Base-by-base conservation (phyloP, 805 yeast species). In the Wickerhamiella vanderwaltii region DNA sequence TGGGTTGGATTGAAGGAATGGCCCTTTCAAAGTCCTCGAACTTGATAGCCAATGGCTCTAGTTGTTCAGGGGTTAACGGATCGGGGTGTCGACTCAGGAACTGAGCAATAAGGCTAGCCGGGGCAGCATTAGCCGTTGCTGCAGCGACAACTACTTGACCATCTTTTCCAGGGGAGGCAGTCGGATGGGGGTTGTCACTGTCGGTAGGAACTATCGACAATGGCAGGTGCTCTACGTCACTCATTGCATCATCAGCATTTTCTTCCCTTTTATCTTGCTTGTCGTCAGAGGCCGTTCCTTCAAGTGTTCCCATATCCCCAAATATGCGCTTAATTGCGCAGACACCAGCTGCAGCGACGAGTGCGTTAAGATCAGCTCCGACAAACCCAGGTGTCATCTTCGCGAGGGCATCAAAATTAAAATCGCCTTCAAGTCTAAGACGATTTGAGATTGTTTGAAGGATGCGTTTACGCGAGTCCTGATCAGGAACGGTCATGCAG, bases 321-420 rank as follows among this genome's bases (percentile, higher is more conserved):
- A 88, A 88, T 4, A 91, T 87, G 50, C 98, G 71, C 56, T 88
- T 87, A 47, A 91, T 87, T 1, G 97, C 95, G 48, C 83, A 73
- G 15, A 86, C 81, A 44, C 97, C 97, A 0, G 98, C 95, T 2
- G 95, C 95, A 0, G 95, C 77, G 1, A 84, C 93, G 44, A 91
- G 68, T 11, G 97, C 93, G 54, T 86, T 85, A 50, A 91, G 69
- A 66, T 91, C 98, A 1, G 98, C 98, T 40, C 97, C 98, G 5
- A 91, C 98, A 60, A 77, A 91, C 12, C 98, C 98, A 0, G 98
- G 96, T 0, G 98, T 91, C 65, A 83, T 65, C 55, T 87, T 87
- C 1, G 97, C 95, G 39, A 91, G 66, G 46, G 72, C 71, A 33
- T 62, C 55, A 57, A 75, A 83, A 51, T 87, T 85, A 49, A 88